Base-by-base conservation (phyloP, 192 early-diverging fungal genomes). In the Gigaspora rosea region DNA sequence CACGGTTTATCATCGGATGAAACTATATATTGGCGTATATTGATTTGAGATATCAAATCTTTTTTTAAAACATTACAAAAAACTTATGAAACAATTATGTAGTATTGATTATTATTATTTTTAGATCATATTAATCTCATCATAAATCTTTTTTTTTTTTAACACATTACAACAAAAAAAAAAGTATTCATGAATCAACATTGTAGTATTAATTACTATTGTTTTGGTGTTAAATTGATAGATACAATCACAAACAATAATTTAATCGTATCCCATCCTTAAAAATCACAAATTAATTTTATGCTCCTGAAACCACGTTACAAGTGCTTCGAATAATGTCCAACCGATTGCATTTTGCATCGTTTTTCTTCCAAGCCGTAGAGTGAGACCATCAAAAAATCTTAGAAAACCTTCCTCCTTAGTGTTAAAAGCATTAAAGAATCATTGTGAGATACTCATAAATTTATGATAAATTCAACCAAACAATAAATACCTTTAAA, bases 241-340 rank as follows among this genome's bases (percentile, higher is more conserved):
- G 27, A 27, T 1, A 27, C 27, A 27, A 27, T 27, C 27, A 27
- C 41, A 41, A 41, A 41, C 2, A 41, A 7, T 2, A 41, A 41
- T 41, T 41, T 41, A 41, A 41, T 41, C 3, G 41, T 41, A 41
- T 41, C 2, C 7, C 41, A 54, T 5, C 11, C 18, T 54, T 4
- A 12, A 54, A 54, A 54, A 2, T 2, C 13, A 54, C 9, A 54
- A 54, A 54, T 16, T 54, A 16, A 69, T 66, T 15, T 63, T 15
- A 11, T 41, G 58, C n/a, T 77, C 33, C 36, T 66, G 52, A 48
- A 83, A 75, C 83, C 80, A 81, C 61, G 82, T 81, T 57, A 93
- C 82, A 7, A 93, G 77, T 69, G 91, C 92, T 80, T 98, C 96
- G 76, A 96, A 98, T n/a, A 98, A 82, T 2, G 95, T 95, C 91